Evolutionary conservation across 1,284 basidiomycete genomes (phyloP).

Genomic region (Neolentinus lepideus): DNA sequence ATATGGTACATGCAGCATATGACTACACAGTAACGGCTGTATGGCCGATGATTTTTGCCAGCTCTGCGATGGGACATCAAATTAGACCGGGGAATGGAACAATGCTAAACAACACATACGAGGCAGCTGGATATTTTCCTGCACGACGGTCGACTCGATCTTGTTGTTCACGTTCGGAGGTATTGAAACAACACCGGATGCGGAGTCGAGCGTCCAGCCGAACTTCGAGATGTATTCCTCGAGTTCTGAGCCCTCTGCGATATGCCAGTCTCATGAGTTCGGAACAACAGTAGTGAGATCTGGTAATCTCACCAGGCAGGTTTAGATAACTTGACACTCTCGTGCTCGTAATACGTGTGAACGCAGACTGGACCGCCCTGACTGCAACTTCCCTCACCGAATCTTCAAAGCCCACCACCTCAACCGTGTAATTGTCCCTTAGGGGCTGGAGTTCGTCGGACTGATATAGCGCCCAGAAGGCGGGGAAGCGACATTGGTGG

Average conservation of each 20-base stretch:
- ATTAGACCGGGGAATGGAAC: slow-evolving; percentile 5
- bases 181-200: slow-evolving; percentile 56
- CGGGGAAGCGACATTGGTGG: slow-evolving; percentile 84
- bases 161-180: slow-evolving; percentile 93
- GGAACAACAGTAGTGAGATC: slow-evolving; percentile 6
- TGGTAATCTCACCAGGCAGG: slow-evolving; percentile 45
- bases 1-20: not conserved
- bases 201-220: slow-evolving; percentile 69
- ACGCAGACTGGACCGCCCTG: slow-evolving; percentile 72
- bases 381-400: slow-evolving; percentile 71
- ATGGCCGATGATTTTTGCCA: slow-evolving; percentile 79
- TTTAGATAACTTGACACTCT: slow-evolving; percentile 71
- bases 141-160: slow-evolving; percentile 89
- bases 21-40: slow-evolving; percentile 29
- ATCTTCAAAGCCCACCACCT: slow-evolving; percentile 77
- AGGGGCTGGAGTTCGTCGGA: slow-evolving; percentile 64
- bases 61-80: slow-evolving; percentile 41
- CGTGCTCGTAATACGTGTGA: slow-evolving; percentile 65
- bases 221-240: slow-evolving; percentile 59
- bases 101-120: slow-evolving; percentile 54
- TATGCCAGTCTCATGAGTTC: slow-evolving; percentile 8
- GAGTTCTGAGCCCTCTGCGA: slow-evolving; percentile 47
- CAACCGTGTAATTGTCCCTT: slow-evolving; percentile 80
- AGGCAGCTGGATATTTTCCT: slow-evolving; percentile 83
- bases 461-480: slow-evolving; percentile 77